Base-by-base conservation (phyloP, 805 yeast genomes). In the Metschnikowia santaceciliae region DNA sequence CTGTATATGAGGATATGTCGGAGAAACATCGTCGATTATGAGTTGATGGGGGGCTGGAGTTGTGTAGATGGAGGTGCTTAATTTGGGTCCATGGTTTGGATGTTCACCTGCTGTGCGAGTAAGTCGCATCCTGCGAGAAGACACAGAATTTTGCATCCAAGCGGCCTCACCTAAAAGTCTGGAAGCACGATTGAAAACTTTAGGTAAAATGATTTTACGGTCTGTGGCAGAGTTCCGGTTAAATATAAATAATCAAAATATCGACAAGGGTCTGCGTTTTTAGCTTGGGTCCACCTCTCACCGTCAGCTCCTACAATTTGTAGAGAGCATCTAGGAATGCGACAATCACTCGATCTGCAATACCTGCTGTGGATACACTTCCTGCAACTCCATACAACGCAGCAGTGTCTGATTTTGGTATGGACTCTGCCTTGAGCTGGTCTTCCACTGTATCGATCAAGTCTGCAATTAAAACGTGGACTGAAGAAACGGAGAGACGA, bases 371-470 rank as follows among this genome's bases (percentile, higher is more conserved):
- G 51, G 80, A 74, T 20, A 94, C 81, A 61, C 94, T 88, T 6
- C 97, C 97, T 2, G 98, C 98, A 43, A 92, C 95, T 58, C 99
- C 99, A 62, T 92, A 92, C 42, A 92, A 64, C 3, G 94, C 96
- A 14, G 96, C 94, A 1, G 96, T 89, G 51, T 87, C 89, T 37
- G 80, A 66, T 13, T 60, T 53, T 1, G 59, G 57, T 35, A 47
- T 45, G 8, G 74, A 74, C 11, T 63, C 55, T 7, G 54, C 54
- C 7, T 55, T 58, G 6, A 20, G 41, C 51, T 81, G 63, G 33
- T 75, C 79, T 10, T 63, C 61, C 1, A 83, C 79, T 3, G 75
- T 61, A 1, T 57, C 67, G 46, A 74, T 70, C 38, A 89, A 69
- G 55, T 80, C 86, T 0, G 56, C 50, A 20, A 84, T 65, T 57